A percentile compares a stretch with the other conserved stretches of the same genome.
phyloP scores from a whole-genome alignment of 2,329 filamentous ascomycete genomes.

The Sporothrix mexicana region DNA sequence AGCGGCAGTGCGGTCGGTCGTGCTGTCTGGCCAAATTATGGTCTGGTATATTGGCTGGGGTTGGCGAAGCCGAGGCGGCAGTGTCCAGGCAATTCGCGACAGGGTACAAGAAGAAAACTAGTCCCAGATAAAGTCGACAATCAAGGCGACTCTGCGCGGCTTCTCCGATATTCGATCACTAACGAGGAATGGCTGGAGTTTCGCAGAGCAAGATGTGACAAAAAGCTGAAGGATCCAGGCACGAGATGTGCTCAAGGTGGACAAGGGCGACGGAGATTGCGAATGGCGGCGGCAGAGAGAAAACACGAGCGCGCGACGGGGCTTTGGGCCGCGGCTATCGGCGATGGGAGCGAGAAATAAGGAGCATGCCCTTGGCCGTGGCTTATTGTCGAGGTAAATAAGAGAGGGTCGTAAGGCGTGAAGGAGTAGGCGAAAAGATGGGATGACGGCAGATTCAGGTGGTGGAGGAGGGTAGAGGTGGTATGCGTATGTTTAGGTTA shows the following conservation, averaged over 20 bases:
- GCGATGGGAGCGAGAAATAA: conserved; percentile 11
- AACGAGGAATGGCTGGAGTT: neutral
- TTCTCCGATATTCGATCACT: neutral
- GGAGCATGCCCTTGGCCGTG: conserved; percentile 16
- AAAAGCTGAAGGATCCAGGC: neutral
- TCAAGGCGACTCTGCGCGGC: neutral
- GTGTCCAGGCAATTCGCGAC: neutral
- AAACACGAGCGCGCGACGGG: conserved; percentile 26
- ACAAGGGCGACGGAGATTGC: neutral
- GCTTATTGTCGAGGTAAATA: neutral
- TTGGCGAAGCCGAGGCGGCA: neutral
- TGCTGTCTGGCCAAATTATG: neutral
- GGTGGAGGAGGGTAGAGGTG: conserved; percentile 7
- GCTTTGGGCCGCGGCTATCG: conserved; percentile 29
- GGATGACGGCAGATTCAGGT: conserved; percentile 29
- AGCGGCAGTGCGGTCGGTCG: neutral
- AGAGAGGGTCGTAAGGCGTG: neutral
- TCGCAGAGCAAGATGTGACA: conserved; percentile 4
- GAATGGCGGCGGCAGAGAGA: neutral
- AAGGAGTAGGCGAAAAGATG: conserved; percentile 3
- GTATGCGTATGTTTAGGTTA: neutral
- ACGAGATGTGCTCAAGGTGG: conserved; percentile 13
- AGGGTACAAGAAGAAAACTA: neutral
- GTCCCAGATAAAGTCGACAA: neutral
- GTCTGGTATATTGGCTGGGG: neutral